Percentiles rank a stretch among this genome's conserved stretches.
phyloP scores from a whole-genome alignment of 805 yeast genomes.

The Starmerella gropengiesseri region DNA sequence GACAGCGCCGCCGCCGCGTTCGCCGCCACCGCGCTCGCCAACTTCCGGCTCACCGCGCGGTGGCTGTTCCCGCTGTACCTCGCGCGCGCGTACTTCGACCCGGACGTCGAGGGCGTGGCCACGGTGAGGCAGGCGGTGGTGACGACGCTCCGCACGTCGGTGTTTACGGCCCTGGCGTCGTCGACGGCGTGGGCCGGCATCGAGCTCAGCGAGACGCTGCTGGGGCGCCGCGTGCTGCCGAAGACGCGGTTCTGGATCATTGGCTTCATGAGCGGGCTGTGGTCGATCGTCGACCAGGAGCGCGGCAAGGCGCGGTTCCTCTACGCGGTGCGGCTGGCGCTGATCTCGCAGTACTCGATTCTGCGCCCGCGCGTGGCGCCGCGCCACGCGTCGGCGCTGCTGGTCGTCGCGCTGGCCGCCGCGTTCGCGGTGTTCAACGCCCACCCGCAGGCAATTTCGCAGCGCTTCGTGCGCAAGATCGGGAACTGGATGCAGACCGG shows the following conservation, averaged over 20 bases:
- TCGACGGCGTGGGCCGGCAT: slow-evolving; percentile 34
- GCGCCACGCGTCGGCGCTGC: slow-evolving; percentile 28
- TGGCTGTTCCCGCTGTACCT: slow-evolving; percentile 28
- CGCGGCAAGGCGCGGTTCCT: slow-evolving; percentile 29
- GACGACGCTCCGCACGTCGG: slow-evolving; percentile 26
- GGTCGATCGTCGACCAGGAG: slow-evolving; percentile 32
- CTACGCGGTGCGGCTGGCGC: slow-evolving; percentile 31
- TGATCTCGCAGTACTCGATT: slow-evolving; percentile 30
- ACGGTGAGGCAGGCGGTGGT: slow-evolving; percentile 11
- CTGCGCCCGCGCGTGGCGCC: slow-evolving; percentile 25
- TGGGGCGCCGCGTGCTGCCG: slow-evolving; percentile 28
- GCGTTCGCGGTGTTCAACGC: slow-evolving; percentile 16
- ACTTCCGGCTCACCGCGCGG: slow-evolving; percentile 24
- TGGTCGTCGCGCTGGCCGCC: slow-evolving; percentile 28
- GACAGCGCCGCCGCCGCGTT: slow-evolving; percentile 24
- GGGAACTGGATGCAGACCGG: slow-evolving; percentile 29
- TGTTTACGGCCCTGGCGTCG: slow-evolving; percentile 22
- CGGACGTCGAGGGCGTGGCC: slow-evolving; percentile 1
- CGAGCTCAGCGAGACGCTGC: slow-evolving; percentile 28
- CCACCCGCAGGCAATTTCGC: slow-evolving; percentile 21
- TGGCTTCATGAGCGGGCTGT: slow-evolving; percentile 35
- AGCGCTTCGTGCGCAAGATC: slow-evolving; percentile 25
- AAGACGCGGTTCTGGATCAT: slow-evolving; percentile 31
- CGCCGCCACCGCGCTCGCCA: slow-evolving; percentile 22
- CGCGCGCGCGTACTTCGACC: slow-evolving; percentile 11